phyloP scores from a whole-genome alignment of 2,329 filamentous ascomycete genomes.

The Tympanopsis confertula region DNA sequence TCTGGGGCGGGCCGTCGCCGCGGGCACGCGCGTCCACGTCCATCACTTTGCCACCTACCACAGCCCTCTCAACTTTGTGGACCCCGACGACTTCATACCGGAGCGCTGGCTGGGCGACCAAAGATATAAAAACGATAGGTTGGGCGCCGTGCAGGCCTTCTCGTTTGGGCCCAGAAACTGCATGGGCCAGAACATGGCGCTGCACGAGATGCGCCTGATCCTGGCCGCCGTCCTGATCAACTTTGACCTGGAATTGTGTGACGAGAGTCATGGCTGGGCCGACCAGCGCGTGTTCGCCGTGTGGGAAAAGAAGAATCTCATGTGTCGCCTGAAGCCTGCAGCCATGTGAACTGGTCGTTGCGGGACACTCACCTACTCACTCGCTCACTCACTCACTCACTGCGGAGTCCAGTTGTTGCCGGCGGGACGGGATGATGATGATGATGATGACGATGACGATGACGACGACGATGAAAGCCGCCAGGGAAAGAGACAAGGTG shows the following conservation, averaged over 20 bases:
- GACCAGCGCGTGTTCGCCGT: slow-evolving; percentile 5
- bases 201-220: slow-evolving; percentile 5
- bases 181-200: slow-evolving; percentile 4
- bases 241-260: slow-evolving; percentile 6
- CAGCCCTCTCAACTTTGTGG: background rate
- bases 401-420: too few relatives aligned
- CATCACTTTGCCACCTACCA: background rate
- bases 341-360: too few relatives aligned
- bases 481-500: slow-evolving; percentile 34
- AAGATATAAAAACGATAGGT: background rate
- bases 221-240: slow-evolving; percentile 3
- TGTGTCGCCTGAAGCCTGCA: too few relatives aligned
- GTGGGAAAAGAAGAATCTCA: slow-evolving; percentile 3
- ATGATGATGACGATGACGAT: too few relatives aligned
- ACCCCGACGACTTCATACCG: background rate
- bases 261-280: slow-evolving; percentile 3
- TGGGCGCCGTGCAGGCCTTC: background rate
- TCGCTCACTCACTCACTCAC: too few relatives aligned
- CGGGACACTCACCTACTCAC: too few relatives aligned
- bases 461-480: slow-evolving; percentile 50
- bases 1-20: background rate
- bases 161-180: background rate
- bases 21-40: background rate
- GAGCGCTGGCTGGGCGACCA: background rate
- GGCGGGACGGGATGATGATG: too few relatives aligned